Evolutionary conservation across 2,329 filamentous ascomycete species (phyloP).

Genomic region (Nemania bipapillata): DNA sequence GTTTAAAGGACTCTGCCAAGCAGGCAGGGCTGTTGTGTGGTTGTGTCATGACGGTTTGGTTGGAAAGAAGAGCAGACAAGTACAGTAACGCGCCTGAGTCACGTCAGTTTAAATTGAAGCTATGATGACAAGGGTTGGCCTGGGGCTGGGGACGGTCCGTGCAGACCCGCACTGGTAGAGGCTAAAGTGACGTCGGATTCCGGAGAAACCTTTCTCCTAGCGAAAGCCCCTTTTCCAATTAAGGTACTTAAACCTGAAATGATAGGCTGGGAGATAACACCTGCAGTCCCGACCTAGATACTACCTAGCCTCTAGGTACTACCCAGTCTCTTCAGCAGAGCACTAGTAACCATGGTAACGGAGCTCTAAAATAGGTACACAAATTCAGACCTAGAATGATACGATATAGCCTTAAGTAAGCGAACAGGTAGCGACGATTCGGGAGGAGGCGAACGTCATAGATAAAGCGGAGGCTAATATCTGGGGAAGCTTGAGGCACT

Average conservation of each 20-base stretch:
- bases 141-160: slow-evolving; percentile 11
- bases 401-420: too few species aligned
- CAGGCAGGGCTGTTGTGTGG: slow-evolving; percentile 34
- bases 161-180: neutral
- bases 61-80: slow-evolving; percentile 34
- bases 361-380: too few species aligned
- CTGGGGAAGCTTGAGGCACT: too few species aligned
- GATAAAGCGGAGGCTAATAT: too few species aligned
- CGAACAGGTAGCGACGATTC: too few species aligned
- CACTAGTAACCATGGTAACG: too few species aligned
- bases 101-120: slow-evolving; percentile 35
- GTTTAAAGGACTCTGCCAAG: slow-evolving; percentile 35
- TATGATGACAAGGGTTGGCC: slow-evolving; percentile 20
- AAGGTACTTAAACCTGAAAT: slow-evolving; percentile 1
- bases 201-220: slow-evolving; percentile 28
- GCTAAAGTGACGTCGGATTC: slow-evolving; percentile 22
- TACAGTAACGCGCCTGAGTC: slow-evolving; percentile 33
- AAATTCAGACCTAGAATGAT: too few species aligned
- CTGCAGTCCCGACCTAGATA: neutral
- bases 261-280: slow-evolving; percentile 15
- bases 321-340: too few species aligned
- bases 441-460: too few species aligned
- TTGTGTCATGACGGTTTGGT: slow-evolving; percentile 43
- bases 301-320: neutral
- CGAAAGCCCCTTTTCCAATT: slow-evolving; percentile 20